Base-by-base conservation (phyloP, 2,329 filamentous ascomycete species). In the Phaeosphaeria sp. region DNA sequence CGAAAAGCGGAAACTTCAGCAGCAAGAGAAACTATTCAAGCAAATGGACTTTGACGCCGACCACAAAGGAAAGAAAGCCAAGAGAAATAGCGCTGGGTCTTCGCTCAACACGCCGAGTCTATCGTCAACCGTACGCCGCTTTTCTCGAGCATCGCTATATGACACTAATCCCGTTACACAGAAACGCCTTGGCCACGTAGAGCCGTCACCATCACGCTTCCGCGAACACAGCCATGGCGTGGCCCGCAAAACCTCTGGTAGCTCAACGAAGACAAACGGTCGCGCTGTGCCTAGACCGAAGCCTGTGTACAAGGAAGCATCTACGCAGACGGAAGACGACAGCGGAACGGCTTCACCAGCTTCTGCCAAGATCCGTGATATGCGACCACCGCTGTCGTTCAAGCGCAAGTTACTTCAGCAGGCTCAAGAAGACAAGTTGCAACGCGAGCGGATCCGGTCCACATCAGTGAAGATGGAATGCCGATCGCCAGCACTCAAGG, bases 1-100 rank as follows among this genome's bases (percentile, higher is more conserved):
- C 5, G 87, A 89, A 64, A 83, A 83, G 66, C 84, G 86, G 57
- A 89, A 89, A 73, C 80, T 89, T 47, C 84, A 85, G 53, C 85
- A 86, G 54, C 84, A 85, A 43, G 86, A 89, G 66, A 85, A 85
- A 62, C 82, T 88, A 57, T 88, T 88, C 60, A 82, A 86, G 61
- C 82, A 86, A 65, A 78, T 87, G 60, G 86, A 88, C 65, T 80
- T 83, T 48, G 84, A 88, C 58, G 84, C 85, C 63, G 80, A 83
- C 56, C 78, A 80, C 30, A 82, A 75, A 42, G 65, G 82, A 54
- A 82, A 80, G 63, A 84, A 83, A 72, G 85, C 83, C 71, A 85
- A 88, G 68, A 80, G 84, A 52, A 81, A 81, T 55, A 87, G 84
- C 67, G 84, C 81, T 44, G 83, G 83, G 50, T 85, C 84, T 20